These are phyloP conservation scores for Sarocladium brachiariae DNA, from an alignment of 2,329 filamentous ascomycete species.

Conservation along the genomic window DNA sequence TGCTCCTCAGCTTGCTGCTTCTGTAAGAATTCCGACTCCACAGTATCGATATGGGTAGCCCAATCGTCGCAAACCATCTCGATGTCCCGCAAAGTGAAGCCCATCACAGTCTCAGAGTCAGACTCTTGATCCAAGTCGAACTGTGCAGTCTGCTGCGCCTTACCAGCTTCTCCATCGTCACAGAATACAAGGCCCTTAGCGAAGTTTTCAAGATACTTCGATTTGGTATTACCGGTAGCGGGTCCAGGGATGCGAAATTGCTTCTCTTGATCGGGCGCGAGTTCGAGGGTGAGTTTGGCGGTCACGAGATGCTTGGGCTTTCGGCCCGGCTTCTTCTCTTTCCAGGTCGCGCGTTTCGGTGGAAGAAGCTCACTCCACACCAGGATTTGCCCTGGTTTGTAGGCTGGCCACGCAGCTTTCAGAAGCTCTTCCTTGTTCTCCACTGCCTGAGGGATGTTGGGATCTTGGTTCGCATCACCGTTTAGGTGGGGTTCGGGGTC, in stretches of 20 bases:
- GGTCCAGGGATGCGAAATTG: conserved; percentile 69
- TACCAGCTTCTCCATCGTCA: conserved; percentile 28
- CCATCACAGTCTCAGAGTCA: conserved; percentile 61
- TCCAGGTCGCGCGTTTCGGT: conserved; percentile 69
- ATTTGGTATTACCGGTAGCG: conserved; percentile 43
- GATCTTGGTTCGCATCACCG: conserved; percentile 49
- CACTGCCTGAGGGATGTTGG: conserved; percentile 59
- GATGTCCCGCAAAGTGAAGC: conserved; percentile 72
- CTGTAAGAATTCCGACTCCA: conserved; percentile 30
- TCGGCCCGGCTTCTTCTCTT: conserved; percentile 71
- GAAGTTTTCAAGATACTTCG: conserved; percentile 47
- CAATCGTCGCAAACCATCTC: conserved; percentile 83
- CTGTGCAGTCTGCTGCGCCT: conserved; percentile 30
- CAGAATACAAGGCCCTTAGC: conserved; percentile 41
- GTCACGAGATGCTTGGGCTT: conserved; percentile 76
- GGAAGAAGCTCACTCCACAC: conserved; percentile 79
- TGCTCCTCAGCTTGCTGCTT: conserved; percentile 25
- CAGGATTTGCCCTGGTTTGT: conserved; percentile 66
- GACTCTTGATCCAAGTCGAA: conserved; percentile 45
- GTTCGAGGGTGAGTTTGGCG: conserved; percentile 80
- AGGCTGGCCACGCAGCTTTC: conserved; percentile 73
- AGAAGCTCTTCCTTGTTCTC: conserved; percentile 71
- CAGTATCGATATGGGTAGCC: conserved; percentile 55
- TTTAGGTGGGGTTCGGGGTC: conserved; percentile 37
- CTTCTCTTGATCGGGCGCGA: conserved; percentile 81